phyloP scores from a whole-genome alignment of 768 basidiomycete species.

The Udeniomyces megalosporus region DNA sequence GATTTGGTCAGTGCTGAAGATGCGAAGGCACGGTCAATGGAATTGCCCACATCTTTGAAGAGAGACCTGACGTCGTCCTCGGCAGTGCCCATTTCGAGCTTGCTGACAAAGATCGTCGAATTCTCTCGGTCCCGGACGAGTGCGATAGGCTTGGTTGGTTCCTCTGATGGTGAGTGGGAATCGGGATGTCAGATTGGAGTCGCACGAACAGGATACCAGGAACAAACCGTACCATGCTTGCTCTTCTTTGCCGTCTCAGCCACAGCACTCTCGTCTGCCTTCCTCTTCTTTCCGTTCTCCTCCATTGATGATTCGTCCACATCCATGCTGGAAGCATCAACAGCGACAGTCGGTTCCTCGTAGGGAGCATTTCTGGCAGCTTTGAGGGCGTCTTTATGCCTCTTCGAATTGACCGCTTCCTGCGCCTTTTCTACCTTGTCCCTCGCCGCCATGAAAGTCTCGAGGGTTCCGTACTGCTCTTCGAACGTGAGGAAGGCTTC shows the following conservation, averaged over 20 bases:
- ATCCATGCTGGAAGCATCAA: slow-evolving; percentile 26
- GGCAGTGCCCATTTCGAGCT: slow-evolving; percentile 41
- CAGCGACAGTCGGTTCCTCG: slow-evolving; percentile 34
- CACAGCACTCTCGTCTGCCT: slow-evolving; percentile 28
- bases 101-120: slow-evolving; percentile 71
- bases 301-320: slow-evolving; percentile 4
- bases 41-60: slow-evolving; percentile 70
- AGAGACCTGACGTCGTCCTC: slow-evolving; percentile 53
- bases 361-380: slow-evolving; percentile 3
- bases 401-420: slow-evolving; percentile 44
- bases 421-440: slow-evolving; percentile 28
- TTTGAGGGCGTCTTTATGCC: slow-evolving; percentile 34
- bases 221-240: slow-evolving; percentile 11
- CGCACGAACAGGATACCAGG: background rate
- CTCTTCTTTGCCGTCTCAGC: slow-evolving; percentile 34
- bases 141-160: background rate
- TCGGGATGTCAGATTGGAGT: background rate
- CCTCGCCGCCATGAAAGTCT: slow-evolving; percentile 30
- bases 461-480: slow-evolving; percentile 56
- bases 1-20: background rate
- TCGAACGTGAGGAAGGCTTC: slow-evolving; percentile 84
- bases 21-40: background rate
- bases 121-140: slow-evolving; percentile 63
- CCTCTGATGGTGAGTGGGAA: background rate
- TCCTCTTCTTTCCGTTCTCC: slow-evolving; percentile 42